Evolutionary conservation across 768 basidiomycete species (phyloP), one percentile per base, ranked within the genome.

Genomic region (Candolleomyces eurysporus): DNA sequence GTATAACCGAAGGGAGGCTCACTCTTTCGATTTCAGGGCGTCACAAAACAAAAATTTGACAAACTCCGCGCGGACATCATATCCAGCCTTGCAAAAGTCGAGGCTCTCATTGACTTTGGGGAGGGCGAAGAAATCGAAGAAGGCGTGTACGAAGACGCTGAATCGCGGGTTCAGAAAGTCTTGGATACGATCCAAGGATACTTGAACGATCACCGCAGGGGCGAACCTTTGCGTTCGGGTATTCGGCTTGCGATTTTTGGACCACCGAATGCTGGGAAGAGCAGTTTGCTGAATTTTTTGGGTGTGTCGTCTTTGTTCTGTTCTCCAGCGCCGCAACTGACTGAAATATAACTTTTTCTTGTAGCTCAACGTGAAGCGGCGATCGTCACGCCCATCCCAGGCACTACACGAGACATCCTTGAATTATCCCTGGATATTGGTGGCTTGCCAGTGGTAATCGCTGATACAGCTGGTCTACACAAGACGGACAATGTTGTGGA

Each of bases 251-350:
- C 91, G 13, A 95, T 97, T 43, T 94, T 95, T 68, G 94, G 94
- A 0, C 92, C 94, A 22, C 92, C 94, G 0, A 97, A 97, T 67
- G 93, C 90, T 1, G 95, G 94, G n/a, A 97, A 96, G 76, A 94
- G 92, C 68, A 92, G 89, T 67, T 72, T 94, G n/a, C 79, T 94
- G 51, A 96, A 96, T 68, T 93, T 87, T 70, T 78, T 96, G 13
- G 91, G 94, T 65, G 1, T 74, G 21, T 14, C 36, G 3, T 57
- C 11, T 22, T 52, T 21, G 19, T 55, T 46, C 42, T 46, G 58
- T 57, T 54, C 52, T 21, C n/a, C n/a, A n/a, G n/a, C n/a, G n/a
- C n/a, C 43, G 36, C 39, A 11, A 49, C 51, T 48, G 36, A 11
- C 22, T 10, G n/a, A 22, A 21, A 16, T 31, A 40, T 39, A 22